Evolutionary conservation across 2,329 filamentous ascomycete genomes (phyloP).

Genomic region (Beauveria bassiana): DNA sequence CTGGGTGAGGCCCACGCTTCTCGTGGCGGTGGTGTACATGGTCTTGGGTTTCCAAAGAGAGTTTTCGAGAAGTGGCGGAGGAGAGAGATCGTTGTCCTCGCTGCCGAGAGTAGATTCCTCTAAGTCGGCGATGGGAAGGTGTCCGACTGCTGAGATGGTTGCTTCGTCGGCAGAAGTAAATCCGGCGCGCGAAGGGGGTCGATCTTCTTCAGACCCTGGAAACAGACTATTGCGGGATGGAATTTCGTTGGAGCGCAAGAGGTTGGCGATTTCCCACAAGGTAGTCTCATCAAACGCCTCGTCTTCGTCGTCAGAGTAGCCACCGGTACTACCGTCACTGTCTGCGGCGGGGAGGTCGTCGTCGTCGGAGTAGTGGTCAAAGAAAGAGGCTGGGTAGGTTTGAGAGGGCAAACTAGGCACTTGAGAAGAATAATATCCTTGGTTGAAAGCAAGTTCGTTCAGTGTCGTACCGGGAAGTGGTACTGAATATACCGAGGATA

Average conservation of each 20-base stretch:
- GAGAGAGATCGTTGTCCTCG: constrained; percentile 11
- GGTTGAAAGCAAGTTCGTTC: constrained; percentile 14
- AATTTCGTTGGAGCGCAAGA: constrained; percentile 44
- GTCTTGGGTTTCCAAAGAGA: constrained; percentile 10
- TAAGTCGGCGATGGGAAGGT: not conserved
- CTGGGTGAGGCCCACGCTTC: constrained; percentile 24
- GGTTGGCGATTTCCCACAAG: constrained; percentile 55
- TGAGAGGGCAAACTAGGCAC: constrained; percentile 16
- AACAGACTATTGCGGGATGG: constrained; percentile 46
- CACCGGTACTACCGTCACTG: constrained; percentile 22
- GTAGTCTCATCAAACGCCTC: constrained; percentile 55
- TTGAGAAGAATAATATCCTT: constrained; percentile 1
- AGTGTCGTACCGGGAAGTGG: constrained; percentile 45
- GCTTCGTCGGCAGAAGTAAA: not conserved
- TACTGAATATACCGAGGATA: constrained; percentile 23
- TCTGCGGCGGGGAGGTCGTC: constrained; percentile 33
- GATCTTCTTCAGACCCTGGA: constrained; percentile 19
- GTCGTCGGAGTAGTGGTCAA: constrained; percentile 53
- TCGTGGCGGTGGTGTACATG: not conserved
- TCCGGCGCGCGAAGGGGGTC: not conserved
- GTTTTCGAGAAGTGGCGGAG: not conserved
- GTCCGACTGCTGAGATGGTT: not conserved
- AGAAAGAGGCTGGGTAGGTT: constrained; percentile 45
- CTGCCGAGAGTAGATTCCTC: constrained; percentile 13
- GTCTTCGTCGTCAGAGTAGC: constrained; percentile 32